Evolutionary conservation across 345 rosid species (phyloP).

Genomic region (Garcia nutans): DNA sequence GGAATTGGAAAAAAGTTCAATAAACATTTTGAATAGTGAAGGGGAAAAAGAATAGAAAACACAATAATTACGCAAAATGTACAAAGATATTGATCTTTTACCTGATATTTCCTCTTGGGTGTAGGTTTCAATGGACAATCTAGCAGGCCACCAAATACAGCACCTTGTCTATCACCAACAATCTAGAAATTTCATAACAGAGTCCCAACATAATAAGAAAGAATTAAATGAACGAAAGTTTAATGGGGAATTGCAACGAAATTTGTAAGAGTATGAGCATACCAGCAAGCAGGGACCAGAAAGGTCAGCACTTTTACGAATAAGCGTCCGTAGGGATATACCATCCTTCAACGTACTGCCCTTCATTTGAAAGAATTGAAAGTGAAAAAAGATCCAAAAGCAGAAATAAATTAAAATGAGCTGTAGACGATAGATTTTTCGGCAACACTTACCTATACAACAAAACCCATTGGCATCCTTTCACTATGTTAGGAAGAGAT

Average conservation of each 20-base stretch:
- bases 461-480: slow-evolving; percentile 85
- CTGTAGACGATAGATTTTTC: not conserved
- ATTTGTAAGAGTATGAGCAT: slow-evolving; percentile 16
- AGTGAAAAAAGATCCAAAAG: slow-evolving; percentile 32
- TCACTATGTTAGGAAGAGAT: slow-evolving; percentile 79
- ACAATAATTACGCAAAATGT: slow-evolving; percentile 3
- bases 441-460: slow-evolving; percentile 64
- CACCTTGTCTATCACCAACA: slow-evolving; percentile 81
- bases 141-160: slow-evolving; percentile 76
- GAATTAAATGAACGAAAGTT: not conserved
- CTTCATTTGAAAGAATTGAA: slow-evolving; percentile 62
- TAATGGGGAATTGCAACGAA: not conserved
- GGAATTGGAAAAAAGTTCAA: slow-evolving; percentile 7
- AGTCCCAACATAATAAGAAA: slow-evolving; percentile 8
- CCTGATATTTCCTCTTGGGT: slow-evolving; percentile 92
- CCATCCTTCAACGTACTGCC: slow-evolving; percentile 98
- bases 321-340: slow-evolving; percentile 85
- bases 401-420: slow-evolving; percentile 5
- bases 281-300: slow-evolving; percentile 91
- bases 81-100: slow-evolving; percentile 8
- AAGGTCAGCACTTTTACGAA: slow-evolving; percentile 71
- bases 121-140: slow-evolving; percentile 82
- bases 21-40: not conserved
- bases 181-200: slow-evolving; percentile 45
- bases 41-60: not conserved